Conservation (phyloP, 78 protist genomes). For the Ministeria vibrans region DNA sequence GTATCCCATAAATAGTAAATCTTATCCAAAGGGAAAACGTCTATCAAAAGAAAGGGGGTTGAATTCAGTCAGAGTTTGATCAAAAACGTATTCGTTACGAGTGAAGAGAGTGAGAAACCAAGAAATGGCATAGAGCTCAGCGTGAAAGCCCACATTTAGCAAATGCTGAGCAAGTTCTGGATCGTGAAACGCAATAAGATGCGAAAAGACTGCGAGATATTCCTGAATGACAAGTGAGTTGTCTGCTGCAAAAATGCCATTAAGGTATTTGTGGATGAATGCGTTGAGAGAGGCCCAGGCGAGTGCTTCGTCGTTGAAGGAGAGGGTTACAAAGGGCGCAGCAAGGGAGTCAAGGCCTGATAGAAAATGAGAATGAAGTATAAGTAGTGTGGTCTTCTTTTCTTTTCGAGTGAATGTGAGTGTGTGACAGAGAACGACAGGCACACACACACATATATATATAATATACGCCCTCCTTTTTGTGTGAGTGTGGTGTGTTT, state of each 20-base stretch:
- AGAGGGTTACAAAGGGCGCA: slow-evolving; percentile 49
- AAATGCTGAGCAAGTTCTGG: slow-evolving; percentile 58
- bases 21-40: slow-evolving; percentile 55
- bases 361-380: background rate
- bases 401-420: background rate
- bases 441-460: background rate
- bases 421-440: background rate
- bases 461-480: background rate
- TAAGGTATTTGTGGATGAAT: slow-evolving; percentile 49
- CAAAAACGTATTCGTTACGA: slow-evolving; percentile 2
- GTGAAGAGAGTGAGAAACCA: slow-evolving; percentile 73
- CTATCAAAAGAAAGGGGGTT: background rate
- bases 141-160: slow-evolving; percentile 34
- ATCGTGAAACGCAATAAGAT: slow-evolving; percentile 57
- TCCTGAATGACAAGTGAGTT: slow-evolving; percentile 39
- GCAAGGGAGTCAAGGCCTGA: slow-evolving; percentile 52
- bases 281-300: slow-evolving; percentile 56
- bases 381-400: no score
- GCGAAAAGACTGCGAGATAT: slow-evolving; percentile 26
- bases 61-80: background rate
- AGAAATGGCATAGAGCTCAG: slow-evolving; percentile 69
- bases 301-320: slow-evolving; percentile 38
- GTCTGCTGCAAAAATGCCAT: slow-evolving; percentile 36
- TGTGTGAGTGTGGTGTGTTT: no score
- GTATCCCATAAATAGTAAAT: slow-evolving; percentile 66